Conservation (phyloP, 768 basidiomycete genomes). For the Infundibulicybe gibba region DNA sequence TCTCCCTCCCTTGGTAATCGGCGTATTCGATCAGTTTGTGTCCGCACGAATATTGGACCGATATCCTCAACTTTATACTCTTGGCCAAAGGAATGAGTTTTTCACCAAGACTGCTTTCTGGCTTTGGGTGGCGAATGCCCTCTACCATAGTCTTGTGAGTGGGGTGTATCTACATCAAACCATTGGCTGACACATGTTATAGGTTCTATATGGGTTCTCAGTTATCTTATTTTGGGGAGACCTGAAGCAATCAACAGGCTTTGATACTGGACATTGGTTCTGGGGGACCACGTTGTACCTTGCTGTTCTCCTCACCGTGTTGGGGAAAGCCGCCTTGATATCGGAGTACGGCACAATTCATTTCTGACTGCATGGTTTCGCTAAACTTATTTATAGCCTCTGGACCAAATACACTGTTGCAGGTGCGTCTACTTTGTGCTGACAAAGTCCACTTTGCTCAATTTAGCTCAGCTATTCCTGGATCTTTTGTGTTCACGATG, state of each 20-base stretch:
- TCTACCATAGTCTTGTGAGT: slow-evolving; percentile 85
- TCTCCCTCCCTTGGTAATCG: slow-evolving; percentile 94
- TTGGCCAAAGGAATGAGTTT: slow-evolving; percentile 93
- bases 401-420: slow-evolving; percentile 99
- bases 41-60: slow-evolving; percentile 94
- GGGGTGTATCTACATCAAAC: not conserved
- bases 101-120: slow-evolving; percentile 90
- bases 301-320: slow-evolving; percentile 87
- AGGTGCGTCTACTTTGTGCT: slow-evolving; percentile 36
- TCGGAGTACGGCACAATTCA: slow-evolving; percentile 76
- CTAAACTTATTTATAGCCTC: slow-evolving; percentile 46
- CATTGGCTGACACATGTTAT: not conserved
- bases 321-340: slow-evolving; percentile 95
- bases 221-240: slow-evolving; percentile 93
- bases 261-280: slow-evolving; percentile 94
- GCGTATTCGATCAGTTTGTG: slow-evolving; percentile 98
- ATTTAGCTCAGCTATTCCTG: slow-evolving; percentile 74
- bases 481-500: slow-evolving; percentile 98
- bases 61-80: slow-evolving; percentile 93
- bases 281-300: slow-evolving; percentile 99
- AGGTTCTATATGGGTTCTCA: slow-evolving; percentile 89
- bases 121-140: slow-evolving; percentile 86
- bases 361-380: slow-evolving; percentile 1
- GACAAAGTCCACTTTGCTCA: slow-evolving; percentile 6
- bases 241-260: slow-evolving; percentile 73